Evolutionary conservation across 768 basidiomycete genomes (phyloP).

Genomic region (Pleurotus pulmonarius): DNA sequence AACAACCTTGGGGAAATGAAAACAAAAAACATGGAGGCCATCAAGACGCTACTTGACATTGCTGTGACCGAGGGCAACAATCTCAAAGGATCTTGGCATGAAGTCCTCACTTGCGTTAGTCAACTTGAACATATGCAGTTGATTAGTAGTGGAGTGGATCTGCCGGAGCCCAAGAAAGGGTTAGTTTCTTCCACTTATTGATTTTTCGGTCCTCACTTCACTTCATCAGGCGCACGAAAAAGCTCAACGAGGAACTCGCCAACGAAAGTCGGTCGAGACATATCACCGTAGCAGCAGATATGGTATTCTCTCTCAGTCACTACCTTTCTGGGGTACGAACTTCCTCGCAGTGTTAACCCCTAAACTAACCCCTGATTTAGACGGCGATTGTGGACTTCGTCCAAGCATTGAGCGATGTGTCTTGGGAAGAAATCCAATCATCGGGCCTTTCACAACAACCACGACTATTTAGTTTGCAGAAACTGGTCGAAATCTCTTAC

Average conservation of each 20-base stretch:
- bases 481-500: conserved; percentile 97
- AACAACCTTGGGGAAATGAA: conserved; percentile 99
- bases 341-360: background rate
- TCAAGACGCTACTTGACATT: conserved; percentile 91
- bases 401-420: conserved; percentile 91
- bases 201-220: conserved; percentile 7
- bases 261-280: conserved; percentile 97
- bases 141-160: conserved; percentile 86
- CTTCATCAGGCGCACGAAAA: conserved; percentile 42
- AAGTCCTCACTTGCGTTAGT: conserved; percentile 95
- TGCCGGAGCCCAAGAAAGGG: conserved; percentile 81
- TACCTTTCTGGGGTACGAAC: conserved; percentile 88
- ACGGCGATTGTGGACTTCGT: conserved; percentile 98
- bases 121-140: conserved; percentile 99
- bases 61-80: conserved; percentile 97
- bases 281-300: conserved; percentile 97
- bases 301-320: conserved; percentile 97
- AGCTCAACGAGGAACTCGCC: conserved; percentile 87
- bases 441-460: conserved; percentile 94
- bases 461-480: conserved; percentile 93
- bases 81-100: conserved; percentile 94
- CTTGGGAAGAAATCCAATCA: conserved; percentile 99
- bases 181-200: conserved; percentile 30
- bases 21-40: conserved; percentile 98
- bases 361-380: conserved; percentile 34